These are phyloP conservation scores for Cryptococcus sp. DNA, from an alignment of 1,284 basidiomycete genomes.

Conservation along the genomic window DNA sequence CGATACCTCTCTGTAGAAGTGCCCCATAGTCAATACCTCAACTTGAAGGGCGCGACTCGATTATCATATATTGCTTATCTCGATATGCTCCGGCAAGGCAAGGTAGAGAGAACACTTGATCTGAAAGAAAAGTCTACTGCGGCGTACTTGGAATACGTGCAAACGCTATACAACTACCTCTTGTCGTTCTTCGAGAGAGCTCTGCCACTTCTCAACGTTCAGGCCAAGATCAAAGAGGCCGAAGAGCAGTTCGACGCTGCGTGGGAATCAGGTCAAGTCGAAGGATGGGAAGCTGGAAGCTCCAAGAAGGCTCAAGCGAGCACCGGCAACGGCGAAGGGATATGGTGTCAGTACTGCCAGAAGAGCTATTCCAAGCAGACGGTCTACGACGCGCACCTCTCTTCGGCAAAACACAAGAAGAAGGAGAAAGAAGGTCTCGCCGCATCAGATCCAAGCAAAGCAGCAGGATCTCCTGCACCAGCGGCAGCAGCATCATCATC, in stretches of 20 bases:
- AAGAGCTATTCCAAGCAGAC: conserved; percentile 95
- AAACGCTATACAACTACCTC: conserved; percentile 78
- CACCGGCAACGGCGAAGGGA: conserved; percentile 59
- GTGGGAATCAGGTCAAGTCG: conserved; percentile 76
- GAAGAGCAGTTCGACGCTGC: conserved; percentile 70
- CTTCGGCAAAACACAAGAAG: conserved; percentile 93
- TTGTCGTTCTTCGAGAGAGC: conserved; percentile 83
- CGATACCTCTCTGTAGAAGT: conserved; percentile 91
- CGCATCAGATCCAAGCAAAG: conserved; percentile 30
- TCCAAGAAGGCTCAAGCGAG: conserved; percentile 19
- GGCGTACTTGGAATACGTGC: conserved; percentile 82
- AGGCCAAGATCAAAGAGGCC: conserved; percentile 65
- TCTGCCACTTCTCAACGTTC: conserved; percentile 80
- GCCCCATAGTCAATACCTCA: conserved; percentile 85
- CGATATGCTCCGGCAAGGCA: conserved; percentile 63
- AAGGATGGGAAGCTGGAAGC: conserved; percentile 69
- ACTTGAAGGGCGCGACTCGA: conserved; percentile 78
- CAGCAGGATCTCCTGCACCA: conserved; percentile 25
- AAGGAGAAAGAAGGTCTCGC: conserved; percentile 58
- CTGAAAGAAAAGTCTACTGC: conserved; percentile 70
- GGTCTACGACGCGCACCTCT: conserved; percentile 94
- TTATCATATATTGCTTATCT: conserved; percentile 91
- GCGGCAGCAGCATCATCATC: conserved; percentile 40
- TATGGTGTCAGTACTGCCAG: conserved; percentile 96
- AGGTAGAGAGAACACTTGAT: conserved; percentile 63